Percentiles rank a stretch among this genome's conserved stretches.
These are phyloP conservation scores for Amphichorda felina DNA, from an alignment of 2,329 filamentous ascomycete genomes.

Conservation along the genomic window DNA sequence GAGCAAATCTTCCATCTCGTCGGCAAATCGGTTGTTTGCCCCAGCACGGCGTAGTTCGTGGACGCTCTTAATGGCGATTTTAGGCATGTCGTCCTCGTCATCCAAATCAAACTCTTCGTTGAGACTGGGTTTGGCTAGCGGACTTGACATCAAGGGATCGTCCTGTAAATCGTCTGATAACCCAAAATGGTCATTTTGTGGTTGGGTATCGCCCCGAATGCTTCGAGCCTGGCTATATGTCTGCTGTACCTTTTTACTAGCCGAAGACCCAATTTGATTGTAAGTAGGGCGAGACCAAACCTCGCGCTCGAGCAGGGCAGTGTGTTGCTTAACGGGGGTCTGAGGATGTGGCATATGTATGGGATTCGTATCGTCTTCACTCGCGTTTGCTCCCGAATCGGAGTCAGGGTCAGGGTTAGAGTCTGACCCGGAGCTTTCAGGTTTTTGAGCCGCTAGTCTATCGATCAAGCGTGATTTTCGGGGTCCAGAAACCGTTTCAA, in stretches of 20 bases:
- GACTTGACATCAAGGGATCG: slow-evolving; percentile 3
- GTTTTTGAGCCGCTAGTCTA: slow-evolving; percentile 3
- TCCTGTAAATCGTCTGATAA: slow-evolving; percentile 1
- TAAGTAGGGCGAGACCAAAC: slow-evolving; percentile 1
- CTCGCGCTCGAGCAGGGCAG: neutral
- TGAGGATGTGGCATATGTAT: neutral
- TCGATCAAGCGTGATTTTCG: slow-evolving; percentile 5
- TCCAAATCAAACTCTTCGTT: slow-evolving; percentile 11
- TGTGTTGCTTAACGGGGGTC: slow-evolving; percentile 1
- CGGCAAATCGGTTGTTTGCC: slow-evolving; percentile 52
- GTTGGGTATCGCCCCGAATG: slow-evolving; percentile 3
- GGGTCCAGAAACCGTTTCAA: neutral
- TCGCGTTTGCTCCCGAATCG: neutral
- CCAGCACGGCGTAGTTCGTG: slow-evolving; percentile 56
- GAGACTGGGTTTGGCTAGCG: slow-evolving; percentile 6
- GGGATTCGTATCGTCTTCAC: neutral
- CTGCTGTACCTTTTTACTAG: slow-evolving; percentile 5
- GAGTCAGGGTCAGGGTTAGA: slow-evolving; percentile 2
- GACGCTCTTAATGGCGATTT: slow-evolving; percentile 46
- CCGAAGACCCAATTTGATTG: neutral
- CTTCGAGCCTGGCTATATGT: slow-evolving; percentile 6
- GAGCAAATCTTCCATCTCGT: slow-evolving; percentile 53
- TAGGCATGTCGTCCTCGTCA: slow-evolving; percentile 22
- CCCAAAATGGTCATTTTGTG: neutral
- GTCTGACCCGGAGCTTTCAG: neutral